Conservation (phyloP, 2,329 filamentous ascomycete species). For the Penicillium sp. region DNA sequence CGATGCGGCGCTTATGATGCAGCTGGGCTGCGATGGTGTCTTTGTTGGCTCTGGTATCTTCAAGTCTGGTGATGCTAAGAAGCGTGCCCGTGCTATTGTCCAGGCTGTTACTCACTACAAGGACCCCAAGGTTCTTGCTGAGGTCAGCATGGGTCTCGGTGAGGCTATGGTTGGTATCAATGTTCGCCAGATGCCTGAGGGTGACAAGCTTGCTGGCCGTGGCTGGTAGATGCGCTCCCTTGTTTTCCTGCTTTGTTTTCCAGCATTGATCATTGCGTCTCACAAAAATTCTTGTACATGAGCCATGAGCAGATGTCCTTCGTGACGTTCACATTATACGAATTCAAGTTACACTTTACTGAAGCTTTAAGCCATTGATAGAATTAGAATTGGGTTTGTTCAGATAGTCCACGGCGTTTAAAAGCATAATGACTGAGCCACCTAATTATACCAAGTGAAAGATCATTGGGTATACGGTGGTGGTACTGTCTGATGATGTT, state of each 20-base stretch:
- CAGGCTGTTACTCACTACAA: constrained; percentile 89
- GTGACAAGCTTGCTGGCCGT: constrained; percentile 79
- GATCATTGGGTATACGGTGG: too few species aligned
- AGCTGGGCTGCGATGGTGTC: constrained; percentile 95
- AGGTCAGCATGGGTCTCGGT: constrained; percentile 85
- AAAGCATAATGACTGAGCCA: background rate
- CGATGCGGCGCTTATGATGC: constrained; percentile 98
- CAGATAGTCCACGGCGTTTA: too few species aligned
- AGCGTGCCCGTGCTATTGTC: constrained; percentile 92
- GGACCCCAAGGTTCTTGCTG: constrained; percentile 80
- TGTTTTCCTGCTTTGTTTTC: constrained; percentile 5
- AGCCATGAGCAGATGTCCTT: constrained; percentile 21
- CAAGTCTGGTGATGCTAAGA: constrained; percentile 88
- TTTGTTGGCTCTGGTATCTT: constrained; percentile 98
- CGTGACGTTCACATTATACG: constrained; percentile 12
- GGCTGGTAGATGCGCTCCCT: constrained; percentile 68
- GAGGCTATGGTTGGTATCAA: constrained; percentile 98
- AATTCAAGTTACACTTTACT: constrained; percentile 1
- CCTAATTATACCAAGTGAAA: background rate
- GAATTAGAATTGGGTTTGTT: background rate
- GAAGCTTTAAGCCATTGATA: background rate
- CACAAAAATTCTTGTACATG: constrained; percentile 22
- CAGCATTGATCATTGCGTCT: constrained; percentile 9
- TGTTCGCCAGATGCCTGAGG: constrained; percentile 72
- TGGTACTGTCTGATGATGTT: too few species aligned